A percentile compares a stretch with the other conserved stretches of the same genome.
These are phyloP conservation scores for Tinospora cordifolia DNA, from an alignment of 164 flowering plant genomes.

Conservation along the genomic window DNA sequence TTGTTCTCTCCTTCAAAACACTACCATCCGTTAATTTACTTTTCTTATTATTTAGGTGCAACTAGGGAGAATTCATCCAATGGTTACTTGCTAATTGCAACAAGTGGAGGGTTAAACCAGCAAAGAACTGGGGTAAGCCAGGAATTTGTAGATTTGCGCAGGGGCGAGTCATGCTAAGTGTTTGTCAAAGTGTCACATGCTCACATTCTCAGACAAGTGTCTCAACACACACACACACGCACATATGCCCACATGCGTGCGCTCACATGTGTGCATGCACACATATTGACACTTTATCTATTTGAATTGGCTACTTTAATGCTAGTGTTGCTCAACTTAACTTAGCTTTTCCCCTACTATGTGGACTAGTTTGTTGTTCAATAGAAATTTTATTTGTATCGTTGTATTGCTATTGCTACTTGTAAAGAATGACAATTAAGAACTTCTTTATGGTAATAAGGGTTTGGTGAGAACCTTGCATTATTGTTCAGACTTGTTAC, in stretches of 20 bases:
- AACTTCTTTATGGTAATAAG: neutral
- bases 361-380: neutral
- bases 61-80: constrained; percentile 51
- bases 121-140: constrained; percentile 90
- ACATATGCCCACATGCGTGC: too few species aligned
- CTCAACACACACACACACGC: neutral
- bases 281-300: neutral
- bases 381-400: neutral
- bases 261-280: neutral
- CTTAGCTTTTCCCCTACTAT: too few species aligned
- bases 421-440: neutral
- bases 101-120: constrained; percentile 98
- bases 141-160: neutral
- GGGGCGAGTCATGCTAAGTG: neutral
- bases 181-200: neutral
- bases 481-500: neutral
- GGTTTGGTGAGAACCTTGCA: neutral
- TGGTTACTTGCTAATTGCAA: constrained; percentile 92
- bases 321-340: too few species aligned
- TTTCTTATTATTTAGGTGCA: constrained; percentile 40
- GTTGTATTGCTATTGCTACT: neutral
- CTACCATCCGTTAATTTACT: neutral
- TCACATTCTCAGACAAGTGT: neutral
- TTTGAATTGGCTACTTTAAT: neutral
- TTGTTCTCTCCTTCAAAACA: neutral